These are phyloP conservation scores for Colletotrichum tamarilloi DNA, from an alignment of 2,329 filamentous ascomycete genomes.

Conservation along the genomic window DNA sequence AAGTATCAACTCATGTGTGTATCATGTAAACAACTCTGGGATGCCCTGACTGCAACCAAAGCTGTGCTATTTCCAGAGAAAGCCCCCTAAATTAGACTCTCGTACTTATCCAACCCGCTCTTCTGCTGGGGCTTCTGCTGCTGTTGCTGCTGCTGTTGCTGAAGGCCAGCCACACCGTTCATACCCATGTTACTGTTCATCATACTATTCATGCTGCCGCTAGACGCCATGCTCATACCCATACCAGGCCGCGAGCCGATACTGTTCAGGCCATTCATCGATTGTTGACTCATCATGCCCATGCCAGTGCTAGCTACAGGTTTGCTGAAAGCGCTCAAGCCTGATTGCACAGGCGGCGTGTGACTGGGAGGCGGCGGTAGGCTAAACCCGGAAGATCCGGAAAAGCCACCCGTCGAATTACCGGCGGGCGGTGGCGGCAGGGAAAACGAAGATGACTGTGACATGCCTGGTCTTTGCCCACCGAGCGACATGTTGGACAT, in stretches of 20 bases:
- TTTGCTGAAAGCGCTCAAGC: constrained; percentile 36
- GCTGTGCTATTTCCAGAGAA: constrained; percentile 9
- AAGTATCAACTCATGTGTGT: not conserved
- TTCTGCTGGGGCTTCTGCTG: constrained; percentile 49
- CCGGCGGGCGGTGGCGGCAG: constrained; percentile 64
- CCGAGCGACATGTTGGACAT: constrained; percentile 62
- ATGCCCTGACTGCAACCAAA: constrained; percentile 2
- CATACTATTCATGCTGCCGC: constrained; percentile 43
- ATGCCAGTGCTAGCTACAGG: constrained; percentile 28
- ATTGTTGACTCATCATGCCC: constrained; percentile 30
- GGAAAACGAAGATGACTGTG: constrained; percentile 63
- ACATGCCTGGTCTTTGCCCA: constrained; percentile 52
- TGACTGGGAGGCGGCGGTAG: constrained; percentile 57
- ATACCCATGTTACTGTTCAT: constrained; percentile 40
- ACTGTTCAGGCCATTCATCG: constrained; percentile 20
- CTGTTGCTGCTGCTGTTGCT: constrained; percentile 39
- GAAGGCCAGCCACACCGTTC: constrained; percentile 38
- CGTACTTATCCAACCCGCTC: constrained; percentile 74
- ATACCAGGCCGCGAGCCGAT: constrained; percentile 37
- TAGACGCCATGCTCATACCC: constrained; percentile 41
- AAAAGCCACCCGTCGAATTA: constrained; percentile 36
- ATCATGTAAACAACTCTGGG: constrained; percentile 19
- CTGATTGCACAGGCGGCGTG: constrained; percentile 41
- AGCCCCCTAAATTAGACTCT: constrained; percentile 67
- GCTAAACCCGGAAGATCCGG: constrained; percentile 55